Base-by-base conservation (phyloP, 192 early-diverging fungal species). In the Irineochytrium annulatum region DNA sequence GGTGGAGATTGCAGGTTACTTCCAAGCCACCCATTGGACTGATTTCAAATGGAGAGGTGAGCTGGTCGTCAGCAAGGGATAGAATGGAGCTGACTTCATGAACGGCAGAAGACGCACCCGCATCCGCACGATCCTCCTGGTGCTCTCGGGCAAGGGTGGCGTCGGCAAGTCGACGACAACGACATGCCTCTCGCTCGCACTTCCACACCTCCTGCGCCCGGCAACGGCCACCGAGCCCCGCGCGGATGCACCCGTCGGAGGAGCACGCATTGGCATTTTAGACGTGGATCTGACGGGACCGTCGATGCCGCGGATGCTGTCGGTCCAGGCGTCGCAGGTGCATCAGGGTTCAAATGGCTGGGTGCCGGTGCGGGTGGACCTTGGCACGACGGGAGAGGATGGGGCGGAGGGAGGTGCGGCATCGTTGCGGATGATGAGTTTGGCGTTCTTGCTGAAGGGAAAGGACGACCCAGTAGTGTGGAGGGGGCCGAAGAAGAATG, bases 271-370 rank as follows among this genome's bases (percentile, higher is more conserved):
- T 28, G 96, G 96, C 1, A 87, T 97, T 31, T 86, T 94, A 57
- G 96, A 99, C 71, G 86, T 99, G 55, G 96, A 99, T 71, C 83
- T 99, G 3, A 95, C 94, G 62, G 96, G 96, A 0, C 96, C 96
- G 0, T 93, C 90, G 13, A 76, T 95, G n/a, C 95, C 94, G 4
- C 85, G 81, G 26, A 93, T 97, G 53, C 89, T 99, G 87, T 93
- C 94, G 0, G 66, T 92, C 28, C 84, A 84, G 33, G 77, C 77
- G 43, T 84, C 89, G 52, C 85, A 90, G 53, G 83, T 97, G 14
- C 96, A 99, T 71, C 82, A 86, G 55, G 83, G 84, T 8, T 74
- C 83, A 28, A 77, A 75, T 22, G 95, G 95, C 27, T 81, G 76
- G 79, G 58, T 77, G 13, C 76, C 79, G 0, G 79, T 81, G 0